These are phyloP conservation scores for Iris pallida DNA, from an alignment of 116 monocot species.

Conservation along the genomic window DNA sequence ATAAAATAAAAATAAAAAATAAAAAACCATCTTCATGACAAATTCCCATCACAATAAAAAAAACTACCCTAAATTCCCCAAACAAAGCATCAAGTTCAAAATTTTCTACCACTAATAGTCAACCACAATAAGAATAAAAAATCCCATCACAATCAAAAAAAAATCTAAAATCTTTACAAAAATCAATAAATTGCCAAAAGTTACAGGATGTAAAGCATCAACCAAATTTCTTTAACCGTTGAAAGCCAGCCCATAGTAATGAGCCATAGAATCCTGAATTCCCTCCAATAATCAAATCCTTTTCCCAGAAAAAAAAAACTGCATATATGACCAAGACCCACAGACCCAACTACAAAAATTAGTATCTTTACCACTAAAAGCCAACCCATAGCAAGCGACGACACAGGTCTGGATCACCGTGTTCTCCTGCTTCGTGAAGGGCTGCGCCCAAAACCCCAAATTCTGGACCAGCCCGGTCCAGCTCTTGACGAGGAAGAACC, in stretches of 20 bases:
- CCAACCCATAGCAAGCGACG: slow-evolving; percentile 94
- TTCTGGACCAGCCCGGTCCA: slow-evolving; percentile 58
- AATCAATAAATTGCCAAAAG: not conserved
- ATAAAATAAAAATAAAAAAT: too few species aligned
- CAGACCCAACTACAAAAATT: not conserved
- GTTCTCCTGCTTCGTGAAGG: slow-evolving; percentile 90
- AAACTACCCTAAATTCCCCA: too few species aligned
- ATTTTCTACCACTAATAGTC: too few species aligned
- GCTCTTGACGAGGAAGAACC: slow-evolving; percentile 78
- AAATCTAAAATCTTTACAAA: not conserved
- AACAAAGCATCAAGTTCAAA: too few species aligned
- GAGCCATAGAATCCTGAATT: not conserved
- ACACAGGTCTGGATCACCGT: slow-evolving; percentile 97
- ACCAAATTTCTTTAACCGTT: not conserved
- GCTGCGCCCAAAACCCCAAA: slow-evolving; percentile 44
- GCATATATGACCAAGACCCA: not conserved
- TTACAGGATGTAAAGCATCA: not conserved
- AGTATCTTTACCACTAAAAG: slow-evolving; percentile 60
- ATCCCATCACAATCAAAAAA: not conserved
- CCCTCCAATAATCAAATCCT: not conserved
- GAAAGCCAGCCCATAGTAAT: not conserved
- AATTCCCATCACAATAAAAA: too few species aligned
- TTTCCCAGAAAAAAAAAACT: not conserved
- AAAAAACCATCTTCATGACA: too few species aligned
- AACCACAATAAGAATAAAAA: too few species aligned